Percentiles rank a stretch among this genome's conserved stretches.
Evolutionary conservation across 2,329 filamentous ascomycete genomes (phyloP).

Genomic region (Stagonosporopsis rhizophila): DNA sequence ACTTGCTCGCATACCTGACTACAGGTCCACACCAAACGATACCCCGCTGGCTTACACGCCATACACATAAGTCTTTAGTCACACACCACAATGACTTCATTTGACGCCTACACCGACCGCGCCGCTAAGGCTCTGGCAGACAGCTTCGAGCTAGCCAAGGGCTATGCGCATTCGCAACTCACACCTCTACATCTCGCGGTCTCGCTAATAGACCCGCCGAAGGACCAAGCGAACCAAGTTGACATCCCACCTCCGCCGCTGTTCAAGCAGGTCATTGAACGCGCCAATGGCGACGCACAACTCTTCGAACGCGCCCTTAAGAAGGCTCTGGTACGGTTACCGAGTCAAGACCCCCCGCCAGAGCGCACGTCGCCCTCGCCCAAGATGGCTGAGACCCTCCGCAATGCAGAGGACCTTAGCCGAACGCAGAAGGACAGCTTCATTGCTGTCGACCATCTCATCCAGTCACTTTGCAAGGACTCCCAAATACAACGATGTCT

Average conservation of each 20-base stretch:
- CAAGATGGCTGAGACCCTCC: conserved; percentile 79
- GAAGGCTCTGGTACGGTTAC: conserved; percentile 87
- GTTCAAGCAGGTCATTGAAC: conserved; percentile 92
- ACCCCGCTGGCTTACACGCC: conserved; percentile 26
- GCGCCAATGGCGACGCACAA: conserved; percentile 91
- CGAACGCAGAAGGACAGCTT: conserved; percentile 98
- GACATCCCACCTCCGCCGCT: conserved; percentile 72
- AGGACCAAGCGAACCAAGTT: conserved; percentile 73
- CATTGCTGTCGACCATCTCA: conserved; percentile 94
- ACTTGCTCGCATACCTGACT: conserved; percentile 15
- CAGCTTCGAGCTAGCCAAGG: conserved; percentile 84
- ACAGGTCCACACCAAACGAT: conserved; percentile 21
- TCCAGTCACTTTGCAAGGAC: conserved; percentile 84
- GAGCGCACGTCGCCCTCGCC: conserved; percentile 86
- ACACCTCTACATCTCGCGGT: conserved; percentile 89
- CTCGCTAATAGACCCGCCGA: conserved; percentile 76
- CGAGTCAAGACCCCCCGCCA: conserved; percentile 93
- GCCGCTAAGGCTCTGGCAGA: conserved; percentile 90
- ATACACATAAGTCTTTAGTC: conserved; percentile 29
- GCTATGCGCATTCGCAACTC: conserved; percentile 91
- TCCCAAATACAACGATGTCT: conserved; percentile 73
- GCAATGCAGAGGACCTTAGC: conserved; percentile 85
- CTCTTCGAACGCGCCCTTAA: conserved; percentile 87
- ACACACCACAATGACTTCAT: conserved; percentile 67
- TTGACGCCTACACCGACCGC: conserved; percentile 92